Evolutionary conservation across 192 early-diverging fungal species (phyloP), one percentile per base, ranked within the genome.

Genomic region (Dissophora ornata): DNA sequence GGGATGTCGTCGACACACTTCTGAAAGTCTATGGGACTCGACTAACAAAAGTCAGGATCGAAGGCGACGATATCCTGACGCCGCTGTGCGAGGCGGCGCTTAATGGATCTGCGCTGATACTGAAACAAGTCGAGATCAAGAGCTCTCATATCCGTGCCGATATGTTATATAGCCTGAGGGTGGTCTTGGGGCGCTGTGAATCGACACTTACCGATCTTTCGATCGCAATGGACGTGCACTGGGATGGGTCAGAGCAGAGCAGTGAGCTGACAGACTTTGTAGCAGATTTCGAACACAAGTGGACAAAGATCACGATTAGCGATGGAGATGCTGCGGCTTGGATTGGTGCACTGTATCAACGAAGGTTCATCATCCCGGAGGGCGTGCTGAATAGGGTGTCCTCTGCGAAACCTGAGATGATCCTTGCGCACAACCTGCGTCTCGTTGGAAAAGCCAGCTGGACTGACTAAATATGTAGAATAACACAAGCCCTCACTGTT

Each of bases 201-300:
- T n/a, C 44, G 15, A 48, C 52, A 2, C 32, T 60, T 2, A 26
- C 2, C 15, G 22, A 32, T 8, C n/a, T 60, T 1, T 26, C 44
- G 13, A 60, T 60, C n/a, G 10, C 13, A 2, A 1, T 60, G 30
- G 57, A 60, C 19, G 29, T 30, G 38, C 45, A 26, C 1, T 48
- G 28, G 12, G 44, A 60, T n/a, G 57, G 44, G 13, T 33, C 44
- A 22, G 57, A 60, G 44, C 25, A 40, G 44, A 46, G 19, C 5
- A 30, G 42, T 16, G 57, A 60, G 6, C n/a, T 60, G 57, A 42
- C 57, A 2, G 44, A 47, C 44, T 34, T 60, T 33, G 44, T 60
- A 9, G 25, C 44, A 1, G 57, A 60, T 13, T 60, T 60, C 47
- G 30, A 18, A 10, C 2, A 13, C 1, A 2, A 30, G 11, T 60